Conservation (phyloP, 805 yeast species). For the Ogataea henricii region DNA sequence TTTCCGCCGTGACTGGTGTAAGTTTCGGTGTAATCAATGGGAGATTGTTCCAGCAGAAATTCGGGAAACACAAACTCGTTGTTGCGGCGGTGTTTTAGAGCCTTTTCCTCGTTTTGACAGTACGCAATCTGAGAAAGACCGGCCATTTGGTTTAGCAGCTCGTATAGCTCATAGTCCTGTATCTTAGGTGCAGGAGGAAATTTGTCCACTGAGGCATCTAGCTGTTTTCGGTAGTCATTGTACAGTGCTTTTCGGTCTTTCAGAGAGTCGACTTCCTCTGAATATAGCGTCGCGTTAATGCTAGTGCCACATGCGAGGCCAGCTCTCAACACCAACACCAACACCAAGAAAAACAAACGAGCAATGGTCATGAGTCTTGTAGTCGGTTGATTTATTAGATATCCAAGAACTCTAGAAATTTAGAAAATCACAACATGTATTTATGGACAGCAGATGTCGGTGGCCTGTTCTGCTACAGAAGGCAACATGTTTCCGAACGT, state of each 20-base stretch:
- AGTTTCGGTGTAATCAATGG: conserved; percentile 15
- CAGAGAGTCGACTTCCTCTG: neutral
- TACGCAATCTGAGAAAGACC: conserved; percentile 24
- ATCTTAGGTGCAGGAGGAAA: conserved; percentile 11
- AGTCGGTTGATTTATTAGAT: neutral
- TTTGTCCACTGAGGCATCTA: conserved; percentile 16
- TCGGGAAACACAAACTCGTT: conserved; percentile 18
- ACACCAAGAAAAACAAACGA: neutral
- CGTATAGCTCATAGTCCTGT: conserved; percentile 11
- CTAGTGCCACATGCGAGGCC: neutral
- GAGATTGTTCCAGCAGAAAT: conserved; percentile 7
- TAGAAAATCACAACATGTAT: neutral
- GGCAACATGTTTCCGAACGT: no score
- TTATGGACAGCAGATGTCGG: neutral
- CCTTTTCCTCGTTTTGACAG: conserved; percentile 20
- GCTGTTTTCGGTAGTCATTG: conserved; percentile 14
- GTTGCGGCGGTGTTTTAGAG: conserved; percentile 8
- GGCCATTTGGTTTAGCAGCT: conserved; percentile 8
- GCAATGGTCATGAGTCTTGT: neutral
- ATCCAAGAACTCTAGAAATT: neutral
- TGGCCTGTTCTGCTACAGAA: neutral
- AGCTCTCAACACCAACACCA: neutral
- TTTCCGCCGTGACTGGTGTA: neutral
- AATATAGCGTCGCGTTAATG: neutral
- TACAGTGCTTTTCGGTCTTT: conserved; percentile 7